phyloP scores from a whole-genome alignment of 2,329 filamentous ascomycete genomes.

The Diaporthe vexans region DNA sequence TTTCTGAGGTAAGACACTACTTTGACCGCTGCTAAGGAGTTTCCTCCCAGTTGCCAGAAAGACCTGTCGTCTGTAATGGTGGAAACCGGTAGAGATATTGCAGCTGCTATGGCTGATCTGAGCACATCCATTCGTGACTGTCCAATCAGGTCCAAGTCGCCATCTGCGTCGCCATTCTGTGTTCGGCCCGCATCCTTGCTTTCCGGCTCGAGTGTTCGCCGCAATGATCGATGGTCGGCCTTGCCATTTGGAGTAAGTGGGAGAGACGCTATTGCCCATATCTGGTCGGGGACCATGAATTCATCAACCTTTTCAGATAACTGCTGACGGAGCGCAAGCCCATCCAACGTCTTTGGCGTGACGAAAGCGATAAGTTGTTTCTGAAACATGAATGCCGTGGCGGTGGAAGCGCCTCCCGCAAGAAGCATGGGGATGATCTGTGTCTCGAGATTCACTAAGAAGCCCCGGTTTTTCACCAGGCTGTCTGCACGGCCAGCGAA shows the following conservation, averaged over 20 bases:
- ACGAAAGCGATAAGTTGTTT: neutral
- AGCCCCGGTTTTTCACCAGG: neutral
- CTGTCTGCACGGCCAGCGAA: neutral
- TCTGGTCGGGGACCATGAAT: neutral
- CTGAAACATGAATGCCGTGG: neutral
- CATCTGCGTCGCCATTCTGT: neutral
- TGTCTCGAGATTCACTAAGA: constrained; percentile 1
- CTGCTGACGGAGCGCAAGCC: neutral
- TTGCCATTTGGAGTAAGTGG: neutral
- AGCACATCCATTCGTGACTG: neutral
- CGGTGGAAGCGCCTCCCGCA: neutral
- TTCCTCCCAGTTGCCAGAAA: neutral
- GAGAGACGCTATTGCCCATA: neutral
- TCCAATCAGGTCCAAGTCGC: neutral
- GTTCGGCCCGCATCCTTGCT: neutral
- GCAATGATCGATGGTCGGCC: neutral
- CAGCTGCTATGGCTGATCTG: neutral
- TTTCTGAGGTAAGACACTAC: neutral
- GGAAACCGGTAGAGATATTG: neutral
- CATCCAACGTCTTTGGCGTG: neutral
- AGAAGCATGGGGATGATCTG: constrained; percentile 1
- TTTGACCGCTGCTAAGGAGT: neutral
- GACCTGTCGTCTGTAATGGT: neutral
- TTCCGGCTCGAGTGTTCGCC: neutral
- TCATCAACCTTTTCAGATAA: neutral